Base-by-base conservation (phyloP, 306 rosid species). In the Gleditsia sinensis region DNA sequence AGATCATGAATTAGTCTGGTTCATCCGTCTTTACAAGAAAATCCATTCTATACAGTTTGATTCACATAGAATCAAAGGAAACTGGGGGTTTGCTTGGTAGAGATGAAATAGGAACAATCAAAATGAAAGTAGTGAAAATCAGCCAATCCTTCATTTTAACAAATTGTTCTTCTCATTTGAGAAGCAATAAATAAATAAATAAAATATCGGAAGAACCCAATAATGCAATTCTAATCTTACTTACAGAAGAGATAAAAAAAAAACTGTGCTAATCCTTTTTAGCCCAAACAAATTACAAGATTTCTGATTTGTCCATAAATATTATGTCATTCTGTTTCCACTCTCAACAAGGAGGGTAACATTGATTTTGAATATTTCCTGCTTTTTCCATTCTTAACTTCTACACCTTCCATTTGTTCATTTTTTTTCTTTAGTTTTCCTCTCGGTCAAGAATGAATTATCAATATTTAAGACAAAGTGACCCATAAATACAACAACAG, bases 31-130 rank as follows among this genome's bases (percentile, higher is more conserved):
- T 61, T 16, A 19, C 63, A 4, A 61, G 33, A 80, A 68, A 60
- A 50, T 37, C 43, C 77, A 75, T 36, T 45, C 45, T 62, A 60
- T 43, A 75, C 61, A 59, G 34, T 34, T 69, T 48, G 48, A 32
- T 34, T 37, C 56, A 24, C 56, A 24, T 27, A 63, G 71, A 72
- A 46, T 64, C 28, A 46, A 64, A 45, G 43, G 32, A 71, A 64
- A 69, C 46, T 10, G 9, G 19, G 57, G 43, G 25, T 63, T 71
- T 65, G 34, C 49, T 40, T 3, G 33, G 46, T 54, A 54, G 24
- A 53, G 17, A 40, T 9, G 6, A 48, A 37, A 72, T 28, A 33
- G 39, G 51, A 75, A 64, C 54, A 58, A 72, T 11, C 30, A 42
- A 51, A 39, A 62, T 56, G 42, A 4, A 17, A 30, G 2, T 9